Percentiles rank a stretch among this genome's conserved stretches.
Conservation (phyloP, 106 monocot genomes). For the Acanthochlamys bracteata region DNA sequence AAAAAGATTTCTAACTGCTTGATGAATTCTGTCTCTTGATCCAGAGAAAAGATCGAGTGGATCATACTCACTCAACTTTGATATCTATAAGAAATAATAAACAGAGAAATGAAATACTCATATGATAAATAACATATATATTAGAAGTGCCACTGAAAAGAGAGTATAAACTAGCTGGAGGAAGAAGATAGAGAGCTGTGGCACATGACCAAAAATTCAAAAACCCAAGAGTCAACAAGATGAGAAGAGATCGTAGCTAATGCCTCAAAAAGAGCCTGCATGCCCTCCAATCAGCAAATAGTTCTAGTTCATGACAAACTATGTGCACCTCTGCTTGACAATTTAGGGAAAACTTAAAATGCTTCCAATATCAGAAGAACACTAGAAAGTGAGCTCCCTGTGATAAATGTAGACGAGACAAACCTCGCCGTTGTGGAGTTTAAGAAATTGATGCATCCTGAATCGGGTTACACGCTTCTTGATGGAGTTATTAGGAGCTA, state of each 20-base stretch:
- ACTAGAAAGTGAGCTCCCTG: too few species aligned
- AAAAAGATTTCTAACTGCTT: constrained; percentile 55
- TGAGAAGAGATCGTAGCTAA: too few species aligned
- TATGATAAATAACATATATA: background rate
- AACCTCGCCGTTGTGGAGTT: constrained; percentile 69
- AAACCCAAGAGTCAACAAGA: too few species aligned
- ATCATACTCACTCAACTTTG: constrained; percentile 61
- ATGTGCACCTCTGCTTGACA: too few species aligned
- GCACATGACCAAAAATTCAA: background rate
- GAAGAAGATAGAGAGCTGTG: background rate
- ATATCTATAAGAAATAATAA: constrained; percentile 48
- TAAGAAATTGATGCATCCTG: constrained; percentile 87
- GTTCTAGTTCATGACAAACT: too few species aligned
- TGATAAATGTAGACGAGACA: too few species aligned
- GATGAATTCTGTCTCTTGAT: constrained; percentile 52
- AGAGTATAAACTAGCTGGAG: background rate
- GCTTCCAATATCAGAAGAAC: too few species aligned
- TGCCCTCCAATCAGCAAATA: too few species aligned
- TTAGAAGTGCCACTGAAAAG: background rate
- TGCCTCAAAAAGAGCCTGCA: too few species aligned
- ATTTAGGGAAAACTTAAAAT: too few species aligned
- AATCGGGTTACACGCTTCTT: constrained; percentile 68
- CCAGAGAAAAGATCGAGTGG: constrained; percentile 92
- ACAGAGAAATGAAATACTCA: background rate
- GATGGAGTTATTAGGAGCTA: constrained; percentile 33